phyloP scores from a whole-genome alignment of 331 rosid species.

The Acacia pycnantha region DNA sequence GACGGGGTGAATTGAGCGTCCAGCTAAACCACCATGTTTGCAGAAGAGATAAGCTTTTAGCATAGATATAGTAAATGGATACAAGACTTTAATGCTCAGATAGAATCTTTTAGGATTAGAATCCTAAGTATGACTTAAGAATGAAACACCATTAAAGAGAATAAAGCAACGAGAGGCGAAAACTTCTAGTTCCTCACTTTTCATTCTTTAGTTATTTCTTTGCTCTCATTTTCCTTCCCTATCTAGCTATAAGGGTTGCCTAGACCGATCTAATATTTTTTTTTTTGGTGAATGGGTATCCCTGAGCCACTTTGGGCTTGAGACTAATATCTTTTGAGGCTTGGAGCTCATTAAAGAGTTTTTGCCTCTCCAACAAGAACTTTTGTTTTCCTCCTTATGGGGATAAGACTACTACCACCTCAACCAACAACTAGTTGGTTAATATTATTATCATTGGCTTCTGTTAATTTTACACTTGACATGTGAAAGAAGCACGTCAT shows the following conservation, averaged over 20 bases:
- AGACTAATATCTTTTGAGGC: too few species aligned
- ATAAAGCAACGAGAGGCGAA: background rate
- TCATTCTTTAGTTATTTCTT: background rate
- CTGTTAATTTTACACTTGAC: background rate
- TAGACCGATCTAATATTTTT: background rate
- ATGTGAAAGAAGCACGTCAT: background rate
- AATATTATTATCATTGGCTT: background rate
- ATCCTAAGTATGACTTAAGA: background rate
- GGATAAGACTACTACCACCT: too few species aligned
- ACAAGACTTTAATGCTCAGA: background rate
- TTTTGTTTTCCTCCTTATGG: too few species aligned
- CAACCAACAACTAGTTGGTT: too few species aligned
- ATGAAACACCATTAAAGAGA: background rate
- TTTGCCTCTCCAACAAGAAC: too few species aligned
- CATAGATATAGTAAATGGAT: background rate
- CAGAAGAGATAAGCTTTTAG: background rate
- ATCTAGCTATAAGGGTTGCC: background rate
- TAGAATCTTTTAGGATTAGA: background rate
- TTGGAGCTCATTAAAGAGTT: too few species aligned
- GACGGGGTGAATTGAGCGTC: background rate
- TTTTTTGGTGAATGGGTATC: too few species aligned
- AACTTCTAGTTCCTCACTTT: background rate
- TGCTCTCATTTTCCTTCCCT: background rate
- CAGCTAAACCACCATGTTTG: background rate
- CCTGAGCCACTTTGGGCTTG: too few species aligned